Base-by-base conservation (phyloP, 163 green algal species). In the Volvox carteri region DNA sequence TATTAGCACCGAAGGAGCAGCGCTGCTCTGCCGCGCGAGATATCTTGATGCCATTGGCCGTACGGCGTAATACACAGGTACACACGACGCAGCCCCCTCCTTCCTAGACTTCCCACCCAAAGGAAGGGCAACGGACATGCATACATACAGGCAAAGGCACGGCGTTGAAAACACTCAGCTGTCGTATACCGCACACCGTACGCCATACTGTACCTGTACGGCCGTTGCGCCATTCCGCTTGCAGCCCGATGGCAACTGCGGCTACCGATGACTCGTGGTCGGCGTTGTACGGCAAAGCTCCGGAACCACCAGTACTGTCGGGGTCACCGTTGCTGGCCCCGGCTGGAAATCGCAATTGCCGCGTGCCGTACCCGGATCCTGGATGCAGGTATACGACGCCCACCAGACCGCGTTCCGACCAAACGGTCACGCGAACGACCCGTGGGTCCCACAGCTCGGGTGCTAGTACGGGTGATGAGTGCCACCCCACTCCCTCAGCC, bases 341-440 rank as follows among this genome's bases (percentile, higher is more conserved):
- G 0, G 33, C 33, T 0, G 72, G 50, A 54, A 92, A 92, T 2
- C 86, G 77, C 35, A 93, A 72, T 89, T 92, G 73, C 2, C 91
- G 86, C 0, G 89, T 91, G 68, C 91, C 91, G 65, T 93, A 94
- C 0, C 89, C 84, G 5, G 76, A 73, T 18, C 89, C 91, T 5
- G 84, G 50, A 30, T 94, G 86, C 25, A 94, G 41, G 25, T 91
- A 93, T 12, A 91, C 33, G 1, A 87, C 65, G 0, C 91, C 91
- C 23, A 85, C 21, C 14, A 85, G 30, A 50, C 74, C 21, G 14
- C 62, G 54, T 68, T 54, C 33, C 78, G 28, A 21, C 56, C 85
- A 41, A n/a, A 90, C 74, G 30, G 79, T 65, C 35, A 86, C 2
- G 7, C 62, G 85, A 30, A 46, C 28, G 42, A 90, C 84, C 39